A percentile compares a stretch with the other conserved stretches of the same genome.
These are phyloP conservation scores for Ogataea siamensis DNA, from an alignment of 805 yeast species.

Conservation along the genomic window DNA sequence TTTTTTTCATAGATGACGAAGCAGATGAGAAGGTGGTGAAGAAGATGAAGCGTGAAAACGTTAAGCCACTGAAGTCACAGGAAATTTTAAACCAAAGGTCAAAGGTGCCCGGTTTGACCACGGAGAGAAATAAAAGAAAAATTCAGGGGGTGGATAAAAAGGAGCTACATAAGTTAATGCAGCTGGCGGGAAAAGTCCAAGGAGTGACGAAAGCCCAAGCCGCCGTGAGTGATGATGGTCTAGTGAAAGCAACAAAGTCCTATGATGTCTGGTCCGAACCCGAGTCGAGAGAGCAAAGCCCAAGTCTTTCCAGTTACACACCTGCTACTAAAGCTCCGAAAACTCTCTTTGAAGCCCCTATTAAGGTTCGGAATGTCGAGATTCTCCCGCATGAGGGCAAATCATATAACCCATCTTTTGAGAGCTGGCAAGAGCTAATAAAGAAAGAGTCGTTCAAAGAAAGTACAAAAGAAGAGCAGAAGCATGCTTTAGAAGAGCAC, in stretches of 20 bases:
- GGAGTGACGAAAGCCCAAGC: constrained; percentile 53
- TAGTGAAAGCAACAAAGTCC: constrained; percentile 42
- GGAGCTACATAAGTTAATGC: constrained; percentile 64
- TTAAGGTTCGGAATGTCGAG: constrained; percentile 50
- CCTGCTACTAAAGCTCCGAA: constrained; percentile 52
- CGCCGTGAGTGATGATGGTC: constrained; percentile 62
- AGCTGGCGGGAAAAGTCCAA: constrained; percentile 69
- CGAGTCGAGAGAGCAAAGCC: constrained; percentile 37
- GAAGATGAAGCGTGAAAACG: constrained; percentile 39
- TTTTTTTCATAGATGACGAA: constrained; percentile 65
- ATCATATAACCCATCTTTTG: constrained; percentile 87
- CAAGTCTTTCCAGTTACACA: constrained; percentile 45
- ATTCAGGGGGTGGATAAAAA: constrained; percentile 63
- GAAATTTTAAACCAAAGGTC: constrained; percentile 75
- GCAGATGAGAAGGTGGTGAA: constrained; percentile 48
- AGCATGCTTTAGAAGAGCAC: constrained; percentile 59
- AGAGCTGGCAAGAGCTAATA: constrained; percentile 76
- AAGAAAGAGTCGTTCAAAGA: constrained; percentile 65
- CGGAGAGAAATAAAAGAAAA: constrained; percentile 38
- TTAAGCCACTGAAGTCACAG: constrained; percentile 38
- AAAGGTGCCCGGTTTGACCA: constrained; percentile 64
- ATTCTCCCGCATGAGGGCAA: constrained; percentile 76
- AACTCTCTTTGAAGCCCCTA: constrained; percentile 52
- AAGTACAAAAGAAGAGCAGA: constrained; percentile 62
- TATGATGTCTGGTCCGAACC: constrained; percentile 68